Conservation (phyloP, 192 early-diverging fungal genomes). For the Rhizophagus prolifer region DNA sequence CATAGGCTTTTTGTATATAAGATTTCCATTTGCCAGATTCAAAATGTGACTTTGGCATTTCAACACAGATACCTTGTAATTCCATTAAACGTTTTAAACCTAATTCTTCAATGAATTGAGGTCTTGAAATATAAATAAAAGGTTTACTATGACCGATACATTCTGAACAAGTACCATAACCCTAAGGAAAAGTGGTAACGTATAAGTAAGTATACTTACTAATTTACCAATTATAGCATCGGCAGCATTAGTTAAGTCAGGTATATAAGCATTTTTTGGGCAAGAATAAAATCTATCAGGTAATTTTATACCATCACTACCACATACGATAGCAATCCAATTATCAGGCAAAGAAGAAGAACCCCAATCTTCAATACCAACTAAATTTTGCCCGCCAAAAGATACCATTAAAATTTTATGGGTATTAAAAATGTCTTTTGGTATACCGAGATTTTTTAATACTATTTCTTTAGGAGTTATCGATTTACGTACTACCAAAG, state of each 20-base stretch:
- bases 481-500: constrained; percentile 54
- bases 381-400: constrained; percentile 56
- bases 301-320: constrained; percentile 32
- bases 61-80: constrained; percentile 53
- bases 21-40: constrained; percentile 54
- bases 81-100: constrained; percentile 57
- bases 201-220: constrained; percentile 25
- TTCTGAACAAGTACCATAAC: constrained; percentile 65
- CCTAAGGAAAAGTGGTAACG: constrained; percentile 31
- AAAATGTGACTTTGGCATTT: constrained; percentile 55
- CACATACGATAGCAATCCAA: constrained; percentile 63
- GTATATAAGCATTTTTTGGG: constrained; percentile 57
- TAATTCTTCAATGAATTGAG: constrained; percentile 61
- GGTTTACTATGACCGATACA: constrained; percentile 58
- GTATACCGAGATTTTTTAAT: constrained; percentile 44
- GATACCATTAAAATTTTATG: constrained; percentile 53
- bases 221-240: constrained; percentile 64
- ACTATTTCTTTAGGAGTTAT: constrained; percentile 46
- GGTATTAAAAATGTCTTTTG: constrained; percentile 41
- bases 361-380: constrained; percentile 44
- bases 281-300: constrained; percentile 51
- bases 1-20: constrained; percentile 44
- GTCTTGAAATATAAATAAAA: constrained; percentile 59
- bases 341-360: constrained; percentile 50
- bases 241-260: constrained; percentile 57